Conservation (phyloP, 768 basidiomycete genomes). For the Lentinula sp. region DNA sequence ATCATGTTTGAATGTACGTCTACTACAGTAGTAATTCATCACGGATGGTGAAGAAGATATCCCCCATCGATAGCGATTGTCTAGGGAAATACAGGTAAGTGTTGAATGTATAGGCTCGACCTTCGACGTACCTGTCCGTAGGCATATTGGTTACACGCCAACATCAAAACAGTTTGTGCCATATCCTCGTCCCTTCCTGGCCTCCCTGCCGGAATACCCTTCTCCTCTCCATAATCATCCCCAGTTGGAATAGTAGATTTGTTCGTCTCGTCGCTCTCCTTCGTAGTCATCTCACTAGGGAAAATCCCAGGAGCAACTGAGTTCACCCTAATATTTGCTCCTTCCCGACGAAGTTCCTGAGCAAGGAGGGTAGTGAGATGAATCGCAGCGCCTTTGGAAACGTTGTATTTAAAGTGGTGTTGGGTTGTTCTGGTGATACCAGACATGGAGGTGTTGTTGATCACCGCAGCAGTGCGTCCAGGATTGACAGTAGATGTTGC, state of each 20-base stretch:
- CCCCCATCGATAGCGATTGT: background rate
- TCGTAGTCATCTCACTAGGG: constrained; percentile 27
- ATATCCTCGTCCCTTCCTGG: constrained; percentile 7
- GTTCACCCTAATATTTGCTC: constrained; percentile 24
- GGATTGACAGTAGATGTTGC: constrained; percentile 10
- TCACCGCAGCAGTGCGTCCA: constrained; percentile 25
- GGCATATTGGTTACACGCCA: constrained; percentile 1
- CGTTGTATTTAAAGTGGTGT: constrained; percentile 39
- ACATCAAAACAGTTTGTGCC: background rate
- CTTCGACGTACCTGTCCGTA: background rate
- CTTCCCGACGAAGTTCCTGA: constrained; percentile 23
- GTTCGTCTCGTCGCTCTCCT: constrained; percentile 1
- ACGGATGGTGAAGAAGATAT: background rate
- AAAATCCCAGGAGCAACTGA: constrained; percentile 28
- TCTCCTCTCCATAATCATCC: background rate
- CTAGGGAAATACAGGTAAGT: background rate
- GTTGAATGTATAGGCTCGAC: no score
- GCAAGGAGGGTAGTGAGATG: constrained; percentile 29
- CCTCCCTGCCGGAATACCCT: constrained; percentile 1
- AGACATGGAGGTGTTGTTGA: constrained; percentile 36
- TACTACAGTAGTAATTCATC: background rate
- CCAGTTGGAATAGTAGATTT: constrained; percentile 1
- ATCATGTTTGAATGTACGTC: no score
- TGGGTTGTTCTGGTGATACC: constrained; percentile 35
- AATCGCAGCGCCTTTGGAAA: constrained; percentile 30